Conservation (phyloP, 2,329 filamentous ascomycete species). For the Thielaviopsis musarum region DNA sequence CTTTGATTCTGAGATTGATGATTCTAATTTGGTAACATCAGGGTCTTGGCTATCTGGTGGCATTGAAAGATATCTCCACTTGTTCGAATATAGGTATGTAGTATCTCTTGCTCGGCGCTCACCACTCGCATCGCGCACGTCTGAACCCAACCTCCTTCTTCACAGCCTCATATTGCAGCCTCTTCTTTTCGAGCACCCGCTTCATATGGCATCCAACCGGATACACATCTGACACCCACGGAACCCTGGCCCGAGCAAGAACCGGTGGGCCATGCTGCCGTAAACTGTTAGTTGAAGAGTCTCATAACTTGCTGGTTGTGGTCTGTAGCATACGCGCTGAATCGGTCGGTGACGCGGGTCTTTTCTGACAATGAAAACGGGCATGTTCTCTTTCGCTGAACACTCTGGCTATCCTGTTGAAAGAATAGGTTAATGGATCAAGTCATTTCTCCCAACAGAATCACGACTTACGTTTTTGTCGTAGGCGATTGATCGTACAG, state of each 20-base stretch:
- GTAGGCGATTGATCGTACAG: too few relatives aligned
- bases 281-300: too few relatives aligned
- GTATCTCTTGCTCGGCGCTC: not conserved
- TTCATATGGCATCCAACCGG: not conserved
- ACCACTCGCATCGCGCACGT: not conserved
- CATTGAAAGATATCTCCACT: too few relatives aligned
- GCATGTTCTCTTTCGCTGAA: not conserved
- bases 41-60: too few relatives aligned
- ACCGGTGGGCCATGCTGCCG: not conserved
- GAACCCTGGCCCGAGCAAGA: not conserved
- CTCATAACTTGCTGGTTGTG: not conserved
- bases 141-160: not conserved
- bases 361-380: not conserved
- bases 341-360: not conserved
- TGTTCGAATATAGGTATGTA: too few relatives aligned
- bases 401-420: too few relatives aligned
- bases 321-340: not conserved
- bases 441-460: too few relatives aligned
- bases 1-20: too few relatives aligned
- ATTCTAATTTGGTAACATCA: not conserved
- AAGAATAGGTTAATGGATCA: too few relatives aligned
- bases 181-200: not conserved
- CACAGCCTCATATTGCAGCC: not conserved
- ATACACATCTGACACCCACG: not conserved
- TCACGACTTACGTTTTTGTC: too few relatives aligned